Evolutionary conservation across 2,329 filamentous ascomycete species (phyloP).

Genomic region (Knufia fluminis): DNA sequence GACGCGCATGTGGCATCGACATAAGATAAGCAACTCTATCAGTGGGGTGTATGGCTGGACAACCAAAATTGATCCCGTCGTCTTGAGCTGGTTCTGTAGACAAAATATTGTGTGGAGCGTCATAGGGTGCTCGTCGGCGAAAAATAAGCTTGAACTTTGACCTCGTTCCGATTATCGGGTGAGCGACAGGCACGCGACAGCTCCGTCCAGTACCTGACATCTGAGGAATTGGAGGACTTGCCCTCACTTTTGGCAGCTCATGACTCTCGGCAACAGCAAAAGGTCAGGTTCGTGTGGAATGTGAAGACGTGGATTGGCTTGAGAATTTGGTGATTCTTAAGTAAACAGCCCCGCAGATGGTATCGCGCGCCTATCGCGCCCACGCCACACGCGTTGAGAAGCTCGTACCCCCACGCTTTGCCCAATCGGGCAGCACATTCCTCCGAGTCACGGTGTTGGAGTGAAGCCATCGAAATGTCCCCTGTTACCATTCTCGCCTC

Average conservation of each 20-base stretch:
- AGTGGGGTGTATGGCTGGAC: background rate
- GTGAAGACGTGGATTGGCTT: background rate
- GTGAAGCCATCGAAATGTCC: too few species aligned
- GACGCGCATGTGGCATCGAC: background rate
- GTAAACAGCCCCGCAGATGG: constrained; percentile 4
- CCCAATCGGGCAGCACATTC: background rate
- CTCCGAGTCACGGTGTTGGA: background rate
- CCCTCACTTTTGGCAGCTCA: background rate
- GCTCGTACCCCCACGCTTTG: constrained; percentile 2
- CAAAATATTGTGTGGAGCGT: constrained; percentile 8
- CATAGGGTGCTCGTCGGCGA: constrained; percentile 3
- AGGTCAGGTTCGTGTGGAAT: background rate
- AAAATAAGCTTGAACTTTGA: constrained; percentile 1
- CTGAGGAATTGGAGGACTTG: background rate
- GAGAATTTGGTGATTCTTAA: background rate
- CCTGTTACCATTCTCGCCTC: too few species aligned
- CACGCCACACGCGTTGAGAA: background rate
- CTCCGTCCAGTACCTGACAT: background rate
- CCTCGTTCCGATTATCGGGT: constrained; percentile 5
- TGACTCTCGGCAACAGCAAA: background rate
- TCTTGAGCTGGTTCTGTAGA: background rate
- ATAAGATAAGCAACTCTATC: constrained; percentile 1
- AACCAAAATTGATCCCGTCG: background rate
- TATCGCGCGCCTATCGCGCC: background rate
- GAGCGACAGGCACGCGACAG: constrained; percentile 1